Evolutionary conservation across 2,329 filamentous ascomycete species (phyloP).

Genomic region (Calonectria ilicicola): DNA sequence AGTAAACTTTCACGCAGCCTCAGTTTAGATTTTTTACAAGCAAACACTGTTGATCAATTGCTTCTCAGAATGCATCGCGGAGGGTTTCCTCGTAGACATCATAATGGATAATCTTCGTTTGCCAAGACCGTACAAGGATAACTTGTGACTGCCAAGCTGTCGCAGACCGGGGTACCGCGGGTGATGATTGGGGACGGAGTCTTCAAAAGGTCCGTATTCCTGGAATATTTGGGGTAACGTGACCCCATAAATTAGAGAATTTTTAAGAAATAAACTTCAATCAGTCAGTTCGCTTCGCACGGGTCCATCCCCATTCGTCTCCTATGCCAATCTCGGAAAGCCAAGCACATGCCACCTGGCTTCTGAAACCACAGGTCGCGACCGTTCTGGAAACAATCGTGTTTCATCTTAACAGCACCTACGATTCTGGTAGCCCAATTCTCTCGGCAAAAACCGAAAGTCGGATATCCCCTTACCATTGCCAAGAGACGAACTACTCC

Average conservation of each 20-base stretch:
- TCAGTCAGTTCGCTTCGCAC: too few relatives aligned
- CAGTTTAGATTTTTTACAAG: too few relatives aligned
- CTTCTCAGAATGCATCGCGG: too few relatives aligned
- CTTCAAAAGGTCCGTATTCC: background rate
- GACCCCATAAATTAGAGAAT: background rate
- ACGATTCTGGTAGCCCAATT: background rate
- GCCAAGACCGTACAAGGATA: background rate
- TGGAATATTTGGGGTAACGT: background rate
- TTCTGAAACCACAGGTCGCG: too few relatives aligned
- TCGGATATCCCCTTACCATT: background rate
- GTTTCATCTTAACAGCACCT: background rate
- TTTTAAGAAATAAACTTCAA: too few relatives aligned
- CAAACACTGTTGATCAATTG: too few relatives aligned
- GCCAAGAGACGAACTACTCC: background rate
- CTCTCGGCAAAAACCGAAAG: background rate
- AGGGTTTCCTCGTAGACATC: too few relatives aligned
- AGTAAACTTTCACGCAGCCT: too few relatives aligned
- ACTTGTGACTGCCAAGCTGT: background rate
- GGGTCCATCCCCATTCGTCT: too few relatives aligned
- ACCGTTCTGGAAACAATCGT: background rate
- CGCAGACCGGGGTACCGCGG: background rate
- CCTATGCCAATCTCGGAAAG: too few relatives aligned
- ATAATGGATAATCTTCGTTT: too few relatives aligned
- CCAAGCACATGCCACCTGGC: too few relatives aligned
- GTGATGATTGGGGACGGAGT: background rate